These are phyloP conservation scores for Salix brachista DNA, from an alignment of 345 rosid genomes.

Conservation along the genomic window DNA sequence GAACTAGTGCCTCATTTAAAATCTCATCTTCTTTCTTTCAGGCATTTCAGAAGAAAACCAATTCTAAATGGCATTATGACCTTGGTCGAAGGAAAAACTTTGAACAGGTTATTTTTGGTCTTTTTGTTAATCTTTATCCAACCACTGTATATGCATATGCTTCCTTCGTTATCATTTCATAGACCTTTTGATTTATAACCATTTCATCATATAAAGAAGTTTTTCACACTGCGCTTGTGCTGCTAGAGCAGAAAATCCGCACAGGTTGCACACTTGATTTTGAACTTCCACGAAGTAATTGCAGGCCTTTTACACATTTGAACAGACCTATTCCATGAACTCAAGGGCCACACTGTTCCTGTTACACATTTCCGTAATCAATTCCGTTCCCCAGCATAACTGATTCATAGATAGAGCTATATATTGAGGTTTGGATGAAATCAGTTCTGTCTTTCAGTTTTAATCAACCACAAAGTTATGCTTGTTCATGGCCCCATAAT, in stretches of 20 bases:
- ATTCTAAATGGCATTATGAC: constrained; percentile 25
- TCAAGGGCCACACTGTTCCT: background rate
- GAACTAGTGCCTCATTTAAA: background rate
- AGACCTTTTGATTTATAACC: background rate
- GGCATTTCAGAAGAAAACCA: constrained; percentile 27
- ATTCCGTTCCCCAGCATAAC: background rate
- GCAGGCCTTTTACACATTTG: background rate
- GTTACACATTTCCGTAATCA: background rate
- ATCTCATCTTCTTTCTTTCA: background rate
- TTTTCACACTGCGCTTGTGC: background rate
- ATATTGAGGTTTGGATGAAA: background rate
- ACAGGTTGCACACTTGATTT: background rate
- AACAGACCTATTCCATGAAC: too few relatives aligned
- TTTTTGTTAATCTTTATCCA: background rate
- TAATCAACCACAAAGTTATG: background rate
- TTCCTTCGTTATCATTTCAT: background rate
- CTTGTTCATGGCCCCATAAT: background rate
- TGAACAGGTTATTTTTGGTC: constrained; percentile 21
- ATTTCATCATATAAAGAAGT: background rate
- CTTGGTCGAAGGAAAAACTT: constrained; percentile 31
- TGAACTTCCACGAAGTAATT: background rate
- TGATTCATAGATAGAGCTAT: background rate
- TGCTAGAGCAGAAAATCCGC: background rate
- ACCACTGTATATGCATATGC: background rate
- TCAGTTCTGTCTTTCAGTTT: background rate